These are phyloP conservation scores for Pseudocercospora cruenta DNA, from an alignment of 2,329 filamentous ascomycete species.

Conservation along the genomic window DNA sequence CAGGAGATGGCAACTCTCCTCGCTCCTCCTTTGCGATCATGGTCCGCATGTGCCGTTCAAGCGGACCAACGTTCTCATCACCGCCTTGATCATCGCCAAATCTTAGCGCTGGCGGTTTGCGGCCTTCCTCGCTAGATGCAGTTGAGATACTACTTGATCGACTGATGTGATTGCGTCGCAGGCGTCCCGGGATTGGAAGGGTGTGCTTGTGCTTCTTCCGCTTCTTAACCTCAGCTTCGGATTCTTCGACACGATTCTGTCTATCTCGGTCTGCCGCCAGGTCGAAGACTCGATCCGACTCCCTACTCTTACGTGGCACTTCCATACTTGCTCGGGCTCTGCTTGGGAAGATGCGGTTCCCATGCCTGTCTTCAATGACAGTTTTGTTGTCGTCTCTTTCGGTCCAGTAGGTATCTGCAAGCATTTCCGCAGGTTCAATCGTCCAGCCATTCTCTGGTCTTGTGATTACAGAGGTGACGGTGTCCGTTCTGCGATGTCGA, in stretches of 20 bases:
- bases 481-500: constrained; percentile 43
- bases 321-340: constrained; percentile 29
- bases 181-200: constrained; percentile 29
- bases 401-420: constrained; percentile 90
- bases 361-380: constrained; percentile 78
- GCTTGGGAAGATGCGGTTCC: constrained; percentile 69
- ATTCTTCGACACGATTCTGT: constrained; percentile 16
- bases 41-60: constrained; percentile 50
- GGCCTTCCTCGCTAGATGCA: constrained; percentile 39
- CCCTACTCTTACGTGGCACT: constrained; percentile 29
- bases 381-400: constrained; percentile 80
- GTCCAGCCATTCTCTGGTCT: constrained; percentile 84
- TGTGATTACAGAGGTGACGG: constrained; percentile 61
- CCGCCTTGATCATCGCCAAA: constrained; percentile 46
- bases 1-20: constrained; percentile 42
- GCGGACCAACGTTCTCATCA: constrained; percentile 50
- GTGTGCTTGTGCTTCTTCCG: constrained; percentile 21
- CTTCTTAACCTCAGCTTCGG: constrained; percentile 21
- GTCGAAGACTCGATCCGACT: constrained; percentile 20
- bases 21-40: constrained; percentile 49
- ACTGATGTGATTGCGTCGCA: constrained; percentile 28
- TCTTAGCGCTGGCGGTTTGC: constrained; percentile 49
- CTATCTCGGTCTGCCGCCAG: constrained; percentile 13
- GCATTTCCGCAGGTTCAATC: constrained; percentile 78
- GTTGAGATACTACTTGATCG: constrained; percentile 34